Conservation (phyloP, 208 protist species). For the Histomonas meleagridis region DNA sequence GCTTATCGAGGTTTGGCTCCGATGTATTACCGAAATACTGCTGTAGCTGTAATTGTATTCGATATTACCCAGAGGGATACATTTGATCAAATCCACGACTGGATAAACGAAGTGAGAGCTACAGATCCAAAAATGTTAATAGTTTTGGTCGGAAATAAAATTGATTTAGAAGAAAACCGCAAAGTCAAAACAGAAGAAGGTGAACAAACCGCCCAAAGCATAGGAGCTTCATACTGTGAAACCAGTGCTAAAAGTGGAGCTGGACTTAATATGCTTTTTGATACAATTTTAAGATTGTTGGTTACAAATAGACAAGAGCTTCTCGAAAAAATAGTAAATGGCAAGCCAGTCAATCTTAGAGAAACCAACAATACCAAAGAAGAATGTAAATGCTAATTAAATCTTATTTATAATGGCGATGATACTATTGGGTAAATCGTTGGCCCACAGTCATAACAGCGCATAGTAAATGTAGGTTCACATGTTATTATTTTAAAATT, state of each 20-base stretch:
- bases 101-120: background rate
- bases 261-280: background rate
- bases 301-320: no score
- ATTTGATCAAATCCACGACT: background rate
- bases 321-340: no score
- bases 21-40: background rate
- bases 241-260: conserved; percentile 68
- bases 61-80: background rate
- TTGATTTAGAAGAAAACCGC: background rate
- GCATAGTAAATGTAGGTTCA: no score
- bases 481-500: no score
- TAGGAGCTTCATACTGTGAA: conserved; percentile 68
- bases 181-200: conserved; percentile 47
- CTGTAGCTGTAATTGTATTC: background rate
- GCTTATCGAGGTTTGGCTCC: background rate
- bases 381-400: no score
- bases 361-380: no score
- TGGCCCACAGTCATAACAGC: no score
- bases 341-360: no score
- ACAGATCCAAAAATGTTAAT: background rate
- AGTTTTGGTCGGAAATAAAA: conserved; percentile 16
- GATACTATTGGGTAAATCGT: no score
- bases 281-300: background rate
- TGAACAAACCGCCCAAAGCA: conserved; percentile 55
- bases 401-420: no score